Conservation (phyloP, 192 early-diverging fungal genomes). For the Coemansia asiatica region DNA sequence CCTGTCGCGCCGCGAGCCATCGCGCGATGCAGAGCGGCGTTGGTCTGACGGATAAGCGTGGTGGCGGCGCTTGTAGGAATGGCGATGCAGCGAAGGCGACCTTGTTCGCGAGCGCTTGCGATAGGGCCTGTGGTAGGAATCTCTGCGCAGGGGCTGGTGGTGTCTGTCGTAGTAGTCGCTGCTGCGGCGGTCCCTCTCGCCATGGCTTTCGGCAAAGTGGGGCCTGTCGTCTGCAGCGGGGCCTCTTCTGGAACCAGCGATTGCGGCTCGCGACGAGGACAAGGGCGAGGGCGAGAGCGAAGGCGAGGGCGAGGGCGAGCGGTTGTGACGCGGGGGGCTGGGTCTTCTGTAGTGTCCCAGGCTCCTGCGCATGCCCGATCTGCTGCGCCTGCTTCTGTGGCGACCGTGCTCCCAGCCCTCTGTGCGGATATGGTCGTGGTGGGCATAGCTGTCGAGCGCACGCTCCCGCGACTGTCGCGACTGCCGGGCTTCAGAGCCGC, state of each 20-base stretch:
- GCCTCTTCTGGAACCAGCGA: no score
- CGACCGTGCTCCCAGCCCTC: not conserved
- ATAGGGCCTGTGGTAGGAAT: constrained; percentile 3
- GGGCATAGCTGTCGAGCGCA: not conserved
- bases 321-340: not conserved
- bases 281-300: not conserved
- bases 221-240: not conserved
- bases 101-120: constrained; percentile 25
- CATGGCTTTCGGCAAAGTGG: not conserved
- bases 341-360: not conserved
- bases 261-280: not conserved
- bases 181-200: constrained; percentile 5
- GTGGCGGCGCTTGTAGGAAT: constrained; percentile 11
- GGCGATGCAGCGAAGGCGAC: constrained; percentile 12
- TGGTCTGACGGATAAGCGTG: constrained; percentile 4
- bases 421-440: not conserved
- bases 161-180: constrained; percentile 14
- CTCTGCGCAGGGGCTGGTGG: constrained; percentile 5
- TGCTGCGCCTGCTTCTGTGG: not conserved
- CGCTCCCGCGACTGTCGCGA: not conserved
- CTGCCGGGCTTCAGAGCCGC: not conserved
- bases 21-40: no score
- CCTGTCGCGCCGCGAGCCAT: no score
- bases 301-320: not conserved
- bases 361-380: not conserved